A percentile compares a stretch with the other conserved stretches of the same genome.
Evolutionary conservation across 1,139 yeast species (phyloP).

Genomic region (Geotrichum carabidarum): DNA sequence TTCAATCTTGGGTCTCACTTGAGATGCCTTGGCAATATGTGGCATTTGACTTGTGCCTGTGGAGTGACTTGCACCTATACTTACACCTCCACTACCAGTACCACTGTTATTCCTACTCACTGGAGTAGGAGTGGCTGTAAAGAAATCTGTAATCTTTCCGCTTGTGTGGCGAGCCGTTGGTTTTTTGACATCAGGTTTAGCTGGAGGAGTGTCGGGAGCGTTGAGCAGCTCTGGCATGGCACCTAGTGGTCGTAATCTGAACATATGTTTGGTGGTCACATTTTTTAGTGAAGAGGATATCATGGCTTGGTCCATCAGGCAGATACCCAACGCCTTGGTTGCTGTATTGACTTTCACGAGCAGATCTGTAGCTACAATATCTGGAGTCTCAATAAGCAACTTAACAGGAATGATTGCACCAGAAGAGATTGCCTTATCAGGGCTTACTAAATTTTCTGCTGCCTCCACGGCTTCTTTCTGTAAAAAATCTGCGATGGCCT

Average conservation of each 20-base stretch:
- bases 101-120: not conserved
- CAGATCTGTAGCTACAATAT: not conserved
- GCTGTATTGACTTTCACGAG: conserved; percentile 2
- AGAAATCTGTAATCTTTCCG: conserved; percentile 10
- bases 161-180: not conserved
- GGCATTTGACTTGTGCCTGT: not conserved
- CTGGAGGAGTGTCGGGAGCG: not conserved
- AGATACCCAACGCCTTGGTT: conserved; percentile 9
- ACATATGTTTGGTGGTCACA: conserved; percentile 3
- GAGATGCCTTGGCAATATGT: not conserved
- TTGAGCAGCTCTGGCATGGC: conserved; percentile 3
- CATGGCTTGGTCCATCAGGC: not conserved
- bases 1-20: not conserved
- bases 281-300: conserved; percentile 3
- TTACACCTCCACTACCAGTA: not conserved
- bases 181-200: not conserved
- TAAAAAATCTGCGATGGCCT: conserved; percentile 7
- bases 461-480: conserved; percentile 7
- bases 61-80: not conserved
- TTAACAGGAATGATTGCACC: conserved; percentile 10
- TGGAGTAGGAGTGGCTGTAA: not conserved
- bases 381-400: conserved; percentile 1
- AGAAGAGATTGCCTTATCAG: conserved; percentile 2
- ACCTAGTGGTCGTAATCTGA: conserved; percentile 5
- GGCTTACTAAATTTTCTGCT: not conserved